Evolutionary conservation across 768 basidiomycete species (phyloP).

Genomic region (Leccinum arenicola): DNA sequence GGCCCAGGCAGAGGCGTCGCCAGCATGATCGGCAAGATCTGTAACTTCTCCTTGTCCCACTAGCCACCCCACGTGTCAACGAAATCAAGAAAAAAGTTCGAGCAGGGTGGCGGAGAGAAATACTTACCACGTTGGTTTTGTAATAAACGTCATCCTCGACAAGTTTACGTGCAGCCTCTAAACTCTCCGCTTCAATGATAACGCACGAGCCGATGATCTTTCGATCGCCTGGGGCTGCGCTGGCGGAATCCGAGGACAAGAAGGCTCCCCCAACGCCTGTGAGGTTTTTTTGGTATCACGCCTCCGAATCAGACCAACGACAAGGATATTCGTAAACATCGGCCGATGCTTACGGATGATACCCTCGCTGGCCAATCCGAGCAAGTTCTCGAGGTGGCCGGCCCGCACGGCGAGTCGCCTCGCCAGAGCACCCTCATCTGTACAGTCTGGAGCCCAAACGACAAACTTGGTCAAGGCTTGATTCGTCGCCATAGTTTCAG

Average conservation of each 20-base stretch:
- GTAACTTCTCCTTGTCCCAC: conserved; percentile 59
- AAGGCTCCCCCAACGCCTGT: conserved; percentile 57
- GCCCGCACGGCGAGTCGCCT: conserved; percentile 52
- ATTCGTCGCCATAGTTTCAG: conserved; percentile 18
- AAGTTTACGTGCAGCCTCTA: conserved; percentile 39
- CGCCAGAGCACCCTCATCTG: conserved; percentile 51
- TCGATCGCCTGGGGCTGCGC: conserved; percentile 43
- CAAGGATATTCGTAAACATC: neutral
- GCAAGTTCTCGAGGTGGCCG: conserved; percentile 46
- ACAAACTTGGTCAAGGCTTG: conserved; percentile 38
- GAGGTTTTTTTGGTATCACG: neutral
- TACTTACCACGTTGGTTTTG: conserved; percentile 22
- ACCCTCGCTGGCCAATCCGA: conserved; percentile 36
- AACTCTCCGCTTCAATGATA: conserved; percentile 50
- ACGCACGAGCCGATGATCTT: conserved; percentile 60
- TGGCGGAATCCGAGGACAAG: conserved; percentile 53
- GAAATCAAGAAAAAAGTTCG: neutral
- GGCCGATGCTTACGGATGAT: conserved; percentile 45
- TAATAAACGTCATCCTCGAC: conserved; percentile 26
- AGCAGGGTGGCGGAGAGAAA: neutral
- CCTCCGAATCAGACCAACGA: conserved; percentile 10
- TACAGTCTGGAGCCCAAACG: conserved; percentile 66
- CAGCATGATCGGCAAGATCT: conserved; percentile 45
- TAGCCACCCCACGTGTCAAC: conserved; percentile 18
- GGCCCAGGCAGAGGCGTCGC: conserved; percentile 23